Conservation (phyloP, 2,329 filamentous ascomycete species). For the Camillea tinctor region DNA sequence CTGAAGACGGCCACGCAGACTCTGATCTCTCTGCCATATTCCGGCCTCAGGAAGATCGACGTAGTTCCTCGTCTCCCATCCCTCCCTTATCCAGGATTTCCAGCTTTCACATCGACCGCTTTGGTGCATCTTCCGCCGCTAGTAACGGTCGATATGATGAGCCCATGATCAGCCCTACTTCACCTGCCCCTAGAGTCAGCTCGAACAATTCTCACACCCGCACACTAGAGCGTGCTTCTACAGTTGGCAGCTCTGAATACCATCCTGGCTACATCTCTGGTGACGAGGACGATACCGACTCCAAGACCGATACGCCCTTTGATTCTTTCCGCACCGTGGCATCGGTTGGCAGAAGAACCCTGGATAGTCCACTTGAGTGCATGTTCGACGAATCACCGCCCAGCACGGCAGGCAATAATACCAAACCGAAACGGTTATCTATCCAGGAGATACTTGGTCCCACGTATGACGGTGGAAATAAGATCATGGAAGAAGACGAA, state of each 20-base stretch:
- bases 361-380: constrained; percentile 71
- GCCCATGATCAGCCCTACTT: constrained; percentile 10
- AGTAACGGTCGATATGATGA: constrained; percentile 32
- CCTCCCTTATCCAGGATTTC: constrained; percentile 54
- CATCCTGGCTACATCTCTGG: constrained; percentile 66
- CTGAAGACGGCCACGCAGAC: constrained; percentile 29
- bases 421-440: constrained; percentile 54
- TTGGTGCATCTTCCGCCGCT: constrained; percentile 44
- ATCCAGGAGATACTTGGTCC: constrained; percentile 59
- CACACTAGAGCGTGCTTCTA: constrained; percentile 58
- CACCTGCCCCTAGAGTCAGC: constrained; percentile 21
- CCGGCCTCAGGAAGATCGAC: constrained; percentile 35
- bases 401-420: constrained; percentile 50
- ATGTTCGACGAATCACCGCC: constrained; percentile 80
- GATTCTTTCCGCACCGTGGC: constrained; percentile 73
- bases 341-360: constrained; percentile 63
- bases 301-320: constrained; percentile 73
- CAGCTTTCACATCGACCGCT: constrained; percentile 54
- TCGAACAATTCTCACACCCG: constrained; percentile 31
- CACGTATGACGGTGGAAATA: constrained; percentile 53
- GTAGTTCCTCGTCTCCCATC: constrained; percentile 55
- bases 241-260: constrained; percentile 67
- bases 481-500: constrained; percentile 65
- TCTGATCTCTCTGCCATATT: constrained; percentile 32
- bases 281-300: constrained; percentile 76